phyloP scores from a whole-genome alignment of 1,284 basidiomycete genomes.

The Singerocomus inundabilis region DNA sequence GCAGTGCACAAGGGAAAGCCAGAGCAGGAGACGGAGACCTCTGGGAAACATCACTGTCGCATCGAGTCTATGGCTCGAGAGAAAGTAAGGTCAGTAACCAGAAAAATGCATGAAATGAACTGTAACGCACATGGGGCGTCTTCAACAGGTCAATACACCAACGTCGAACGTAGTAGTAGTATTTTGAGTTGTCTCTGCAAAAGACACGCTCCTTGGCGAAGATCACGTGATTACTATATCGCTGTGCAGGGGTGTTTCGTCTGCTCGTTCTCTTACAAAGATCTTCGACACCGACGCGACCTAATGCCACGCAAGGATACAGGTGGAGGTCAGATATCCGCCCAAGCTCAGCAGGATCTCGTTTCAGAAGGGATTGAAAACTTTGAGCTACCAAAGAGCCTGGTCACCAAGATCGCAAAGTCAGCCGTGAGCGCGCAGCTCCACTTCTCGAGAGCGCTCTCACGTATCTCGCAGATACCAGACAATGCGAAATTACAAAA shows the following conservation, averaged over 20 bases:
- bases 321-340: slow-evolving; percentile 50
- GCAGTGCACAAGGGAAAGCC: slow-evolving; percentile 60
- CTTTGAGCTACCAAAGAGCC: slow-evolving; percentile 80
- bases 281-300: neutral
- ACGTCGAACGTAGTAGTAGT: no score
- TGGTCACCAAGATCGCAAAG: slow-evolving; percentile 83
- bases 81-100: neutral
- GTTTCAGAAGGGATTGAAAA: slow-evolving; percentile 81
- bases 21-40: slow-evolving; percentile 43
- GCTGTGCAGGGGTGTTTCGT: neutral
- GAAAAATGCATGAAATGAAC: neutral
- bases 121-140: slow-evolving; percentile 2
- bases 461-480: slow-evolving; percentile 56
- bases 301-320: slow-evolving; percentile 65
- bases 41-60: slow-evolving; percentile 20
- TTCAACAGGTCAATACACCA: neutral
- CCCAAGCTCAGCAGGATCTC: slow-evolving; percentile 72
- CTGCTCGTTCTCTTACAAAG: no score
- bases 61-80: slow-evolving; percentile 4
- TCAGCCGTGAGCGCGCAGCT: slow-evolving; percentile 49
- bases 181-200: no score
- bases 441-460: neutral
- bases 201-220: no score
- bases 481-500: slow-evolving; percentile 85
- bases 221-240: neutral